These are phyloP conservation scores for Fraxinus excelsior DNA, from an alignment of 257 asterid genomes.

Conservation along the genomic window DNA sequence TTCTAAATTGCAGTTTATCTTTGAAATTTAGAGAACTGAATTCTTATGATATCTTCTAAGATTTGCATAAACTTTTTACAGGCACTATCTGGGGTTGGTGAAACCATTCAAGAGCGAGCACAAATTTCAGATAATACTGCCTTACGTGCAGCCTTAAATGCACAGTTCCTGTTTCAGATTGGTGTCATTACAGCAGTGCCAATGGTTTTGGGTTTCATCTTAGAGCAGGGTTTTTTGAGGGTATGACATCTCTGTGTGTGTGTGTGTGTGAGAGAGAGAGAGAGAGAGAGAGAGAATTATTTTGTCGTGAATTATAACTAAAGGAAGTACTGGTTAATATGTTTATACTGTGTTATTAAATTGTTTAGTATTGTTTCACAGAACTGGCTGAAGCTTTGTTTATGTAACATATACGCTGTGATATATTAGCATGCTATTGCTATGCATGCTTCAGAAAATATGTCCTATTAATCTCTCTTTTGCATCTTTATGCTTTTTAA, in stretches of 20 bases:
- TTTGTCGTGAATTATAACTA: background rate
- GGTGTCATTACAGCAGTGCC: slow-evolving; percentile 94
- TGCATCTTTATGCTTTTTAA: background rate
- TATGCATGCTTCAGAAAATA: slow-evolving; percentile 3
- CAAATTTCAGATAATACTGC: slow-evolving; percentile 57
- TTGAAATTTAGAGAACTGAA: slow-evolving; percentile 12
- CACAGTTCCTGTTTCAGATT: slow-evolving; percentile 95
- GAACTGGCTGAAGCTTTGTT: background rate
- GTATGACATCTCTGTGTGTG: slow-evolving; percentile 40
- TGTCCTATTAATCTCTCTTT: background rate
- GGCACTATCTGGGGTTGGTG: slow-evolving; percentile 99
- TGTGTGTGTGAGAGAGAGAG: too few species aligned
- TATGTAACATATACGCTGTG: background rate
- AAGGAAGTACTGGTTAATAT: slow-evolving; percentile 1
- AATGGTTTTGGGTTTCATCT: slow-evolving; percentile 87
- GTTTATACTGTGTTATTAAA: slow-evolving; percentile 1
- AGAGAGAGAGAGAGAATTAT: slow-evolving; percentile 1
- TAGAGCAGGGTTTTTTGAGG: slow-evolving; percentile 93
- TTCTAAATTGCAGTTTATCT: slow-evolving; percentile 12
- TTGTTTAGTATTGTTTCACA: background rate
- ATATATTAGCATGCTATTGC: background rate
- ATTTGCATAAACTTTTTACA: slow-evolving; percentile 31
- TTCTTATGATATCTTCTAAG: slow-evolving; percentile 16
- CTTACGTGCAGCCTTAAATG: slow-evolving; percentile 81
- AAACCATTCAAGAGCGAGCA: slow-evolving; percentile 58